phyloP scores from a whole-genome alignment of 768 basidiomycete species.

The Pholiota microspora region DNA sequence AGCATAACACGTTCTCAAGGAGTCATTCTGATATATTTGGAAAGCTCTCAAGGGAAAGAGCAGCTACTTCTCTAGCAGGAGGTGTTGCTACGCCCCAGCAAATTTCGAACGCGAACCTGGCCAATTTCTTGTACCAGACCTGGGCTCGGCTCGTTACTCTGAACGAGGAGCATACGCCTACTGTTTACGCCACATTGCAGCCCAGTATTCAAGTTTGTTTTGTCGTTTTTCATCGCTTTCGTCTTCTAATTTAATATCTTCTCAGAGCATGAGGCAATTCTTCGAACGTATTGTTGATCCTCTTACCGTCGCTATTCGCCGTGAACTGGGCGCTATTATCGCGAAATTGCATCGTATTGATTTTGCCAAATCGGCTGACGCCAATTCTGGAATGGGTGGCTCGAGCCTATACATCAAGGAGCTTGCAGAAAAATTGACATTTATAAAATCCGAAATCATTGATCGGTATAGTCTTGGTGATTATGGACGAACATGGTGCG shows the following conservation, averaged over 20 bases:
- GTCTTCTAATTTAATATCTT: not conserved
- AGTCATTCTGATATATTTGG: slow-evolving; percentile 5
- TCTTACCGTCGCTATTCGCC: slow-evolving; percentile 63
- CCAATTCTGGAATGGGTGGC: slow-evolving; percentile 59
- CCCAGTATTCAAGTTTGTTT: slow-evolving; percentile 57
- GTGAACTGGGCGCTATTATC: slow-evolving; percentile 79
- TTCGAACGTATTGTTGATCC: slow-evolving; percentile 64
- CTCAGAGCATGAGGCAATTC: slow-evolving; percentile 46
- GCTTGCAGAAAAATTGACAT: slow-evolving; percentile 81
- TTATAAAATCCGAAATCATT: slow-evolving; percentile 77
- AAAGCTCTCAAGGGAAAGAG: slow-evolving; percentile 75
- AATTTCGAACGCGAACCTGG: slow-evolving; percentile 70
- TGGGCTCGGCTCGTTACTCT: slow-evolving; percentile 68
- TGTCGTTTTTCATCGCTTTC: not conserved
- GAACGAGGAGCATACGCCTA: slow-evolving; percentile 62
- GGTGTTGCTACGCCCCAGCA: slow-evolving; percentile 80
- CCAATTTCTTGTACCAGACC: slow-evolving; percentile 77
- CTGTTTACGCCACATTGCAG: slow-evolving; percentile 51
- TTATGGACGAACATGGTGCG: slow-evolving; percentile 69
- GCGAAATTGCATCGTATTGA: slow-evolving; percentile 84
- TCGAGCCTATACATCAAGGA: slow-evolving; percentile 91
- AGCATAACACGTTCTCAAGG: not conserved
- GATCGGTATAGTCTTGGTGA: slow-evolving; percentile 72
- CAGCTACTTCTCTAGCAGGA: slow-evolving; percentile 72
- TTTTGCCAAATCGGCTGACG: slow-evolving; percentile 70